Evolutionary conservation across 345 rosid species (phyloP), one percentile per base, ranked within the genome.

Genomic region (Acer yangbiense): DNA sequence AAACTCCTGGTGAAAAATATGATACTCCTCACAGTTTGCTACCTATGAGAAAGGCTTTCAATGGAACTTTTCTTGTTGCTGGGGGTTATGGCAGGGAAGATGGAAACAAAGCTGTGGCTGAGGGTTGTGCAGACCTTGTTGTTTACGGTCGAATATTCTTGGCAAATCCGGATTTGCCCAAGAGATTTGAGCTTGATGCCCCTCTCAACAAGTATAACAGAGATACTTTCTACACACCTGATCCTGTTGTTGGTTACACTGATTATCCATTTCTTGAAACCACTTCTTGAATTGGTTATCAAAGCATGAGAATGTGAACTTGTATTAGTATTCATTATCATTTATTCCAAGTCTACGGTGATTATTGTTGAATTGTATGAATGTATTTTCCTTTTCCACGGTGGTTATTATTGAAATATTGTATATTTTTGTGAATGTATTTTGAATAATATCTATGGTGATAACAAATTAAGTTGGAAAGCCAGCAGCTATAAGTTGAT

Each of bases 111-210:
- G 91, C 90, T 0, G 84, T 90, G 54, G 86, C 80, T 0, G 82
- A 90, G 70, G 81, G 81, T 44, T 79, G 77, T 1, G 83, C 91
- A 0, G 96, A 93, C 77, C 89, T 93, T 2, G 86, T 91, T 55
- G 93, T 83, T 18, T 93, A 80, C n/a, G 96, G 95, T 48, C 89
- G 93, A 3, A 74, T 70, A 63, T 93, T 91, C 78, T 65, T 93
- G 60, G 93, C 95, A 0, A 91, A 93, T 77, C 98, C 98, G 0
- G 96, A 91, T 80, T 68, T 93, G 66, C 94, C 96, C 0, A 85
- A 77, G 80, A 87, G 98, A 82, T 93, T 89, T 29, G 83, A 85
- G 79, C 71, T 90, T 23, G 77, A 84, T 83, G 93, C 95, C n/a
- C 82, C 87, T 20, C 82, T 91, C 60, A 91, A 90, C 83, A 76